These are phyloP conservation scores for Torulaspora franciscae DNA, from an alignment of 805 yeast genomes.

Conservation along the genomic window DNA sequence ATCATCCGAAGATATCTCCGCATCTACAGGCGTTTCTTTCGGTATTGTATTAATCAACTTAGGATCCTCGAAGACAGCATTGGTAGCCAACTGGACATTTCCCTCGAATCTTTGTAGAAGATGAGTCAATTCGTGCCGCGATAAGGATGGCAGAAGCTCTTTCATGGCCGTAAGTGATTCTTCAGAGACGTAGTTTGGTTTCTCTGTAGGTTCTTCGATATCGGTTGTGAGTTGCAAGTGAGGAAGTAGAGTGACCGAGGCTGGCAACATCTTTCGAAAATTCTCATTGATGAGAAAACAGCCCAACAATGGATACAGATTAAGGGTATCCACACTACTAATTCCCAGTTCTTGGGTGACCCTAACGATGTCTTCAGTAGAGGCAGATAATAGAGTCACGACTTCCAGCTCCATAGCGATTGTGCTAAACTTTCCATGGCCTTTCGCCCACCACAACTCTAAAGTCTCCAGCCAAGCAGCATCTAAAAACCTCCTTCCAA, in stretches of 20 bases:
- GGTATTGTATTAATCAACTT: conserved; percentile 35
- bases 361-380: conserved; percentile 41
- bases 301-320: conserved; percentile 50
- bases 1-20: conserved; percentile 9
- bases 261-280: conserved; percentile 47
- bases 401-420: conserved; percentile 46
- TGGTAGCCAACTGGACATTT: conserved; percentile 54
- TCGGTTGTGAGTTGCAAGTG: conserved; percentile 22
- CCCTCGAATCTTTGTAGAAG: conserved; percentile 46
- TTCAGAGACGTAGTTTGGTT: background rate
- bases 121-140: conserved; percentile 42
- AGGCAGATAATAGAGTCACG: conserved; percentile 47
- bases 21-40: conserved; percentile 16
- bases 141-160: conserved; percentile 68
- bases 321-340: conserved; percentile 40
- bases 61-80: conserved; percentile 60
- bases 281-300: conserved; percentile 47
- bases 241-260: conserved; percentile 32
- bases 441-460: conserved; percentile 55
- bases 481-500: conserved; percentile 53
- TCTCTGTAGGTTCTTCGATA: background rate
- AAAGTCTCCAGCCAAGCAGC: conserved; percentile 54
- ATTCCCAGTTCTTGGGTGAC: conserved; percentile 43
- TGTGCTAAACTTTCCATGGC: conserved; percentile 48
- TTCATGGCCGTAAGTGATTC: conserved; percentile 12